Base-by-base conservation (phyloP, 208 protist species). In the Wallacemonas sp. region DNA sequence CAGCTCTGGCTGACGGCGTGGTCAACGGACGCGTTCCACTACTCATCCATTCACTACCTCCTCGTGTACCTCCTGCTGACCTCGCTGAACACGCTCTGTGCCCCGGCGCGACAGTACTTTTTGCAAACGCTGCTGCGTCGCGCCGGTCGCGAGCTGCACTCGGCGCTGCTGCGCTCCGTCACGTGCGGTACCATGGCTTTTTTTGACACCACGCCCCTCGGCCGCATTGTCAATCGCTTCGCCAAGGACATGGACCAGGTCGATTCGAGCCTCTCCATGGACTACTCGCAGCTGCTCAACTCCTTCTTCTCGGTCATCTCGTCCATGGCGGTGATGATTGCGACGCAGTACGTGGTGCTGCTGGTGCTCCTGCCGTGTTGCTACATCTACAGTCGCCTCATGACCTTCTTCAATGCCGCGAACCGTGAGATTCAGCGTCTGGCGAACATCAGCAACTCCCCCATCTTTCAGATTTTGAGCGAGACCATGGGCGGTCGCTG, bases 351-450 rank as follows among this genome's bases (percentile, higher is more conserved):
- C 39, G 26, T 77, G 45, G 48, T 49, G n/a, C 8, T 59, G 14
- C 29, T 83, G 33, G 62, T 81, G 12, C 46, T 95, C 20, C 20
- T 87, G n/a, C 79, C 92, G 55, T 66, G 72, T 20, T 74, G 98
- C 52, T 81, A 95, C 68, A 12, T 79, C 11, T 74, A 93, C 33
- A 97, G 96, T 61, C 52, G 72, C 3, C 74, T 98, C 33, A 89
- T 96, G 72, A 25, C 72, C 5, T 97, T 91, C 70, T 98, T 87
- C 75, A 86, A 81, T 29, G 45, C 66, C 20, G 75, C 79, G 0
- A 81, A 72, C 22, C 74, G 96, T 20, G 94, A 98, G 63, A 49
- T 97, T 0, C 83, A 88, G 42, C 70, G 97, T 42, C 70, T 98
- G 3, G 76, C 92, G 8, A 81, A 77, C 50, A 74, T 97, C 8